Evolutionary conservation across 495 filamentous ascomycete genomes (phyloP).

Genomic region (Penicillium canescens): DNA sequence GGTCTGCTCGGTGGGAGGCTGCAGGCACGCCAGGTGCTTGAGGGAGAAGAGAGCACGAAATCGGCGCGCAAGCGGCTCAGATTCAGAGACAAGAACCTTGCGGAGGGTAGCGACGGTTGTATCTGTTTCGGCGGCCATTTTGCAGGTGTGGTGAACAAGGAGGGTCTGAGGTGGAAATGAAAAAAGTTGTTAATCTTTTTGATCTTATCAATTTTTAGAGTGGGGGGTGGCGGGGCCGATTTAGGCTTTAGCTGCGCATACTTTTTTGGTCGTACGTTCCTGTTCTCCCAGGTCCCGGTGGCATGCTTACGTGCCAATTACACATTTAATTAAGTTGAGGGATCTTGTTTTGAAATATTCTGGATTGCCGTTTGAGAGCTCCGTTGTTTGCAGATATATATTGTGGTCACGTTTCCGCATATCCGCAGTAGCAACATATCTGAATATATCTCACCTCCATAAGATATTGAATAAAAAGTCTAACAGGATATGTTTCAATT

Average conservation of each 20-base stretch:
- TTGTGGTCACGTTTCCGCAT: too few species aligned
- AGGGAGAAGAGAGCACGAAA: slow-evolving; percentile 98
- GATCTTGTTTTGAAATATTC: too few species aligned
- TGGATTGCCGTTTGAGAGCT: too few species aligned
- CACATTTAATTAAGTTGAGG: too few species aligned
- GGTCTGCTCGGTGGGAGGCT: slow-evolving; percentile 61
- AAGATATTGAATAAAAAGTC: too few species aligned
- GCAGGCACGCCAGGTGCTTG: slow-evolving; percentile 80
- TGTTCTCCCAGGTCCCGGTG: neutral
- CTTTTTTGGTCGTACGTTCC: slow-evolving; percentile 5
- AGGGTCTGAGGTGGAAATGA: slow-evolving; percentile 4
- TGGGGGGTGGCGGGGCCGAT: slow-evolving; percentile 29
- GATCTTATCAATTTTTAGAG: slow-evolving; percentile 35
- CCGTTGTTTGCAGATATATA: too few species aligned
- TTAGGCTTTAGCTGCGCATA: slow-evolving; percentile 1
- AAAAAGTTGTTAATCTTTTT: slow-evolving; percentile 23
- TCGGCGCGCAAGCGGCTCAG: slow-evolving; percentile 77
- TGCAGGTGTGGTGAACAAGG: neutral
- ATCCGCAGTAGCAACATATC: too few species aligned
- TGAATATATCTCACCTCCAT: too few species aligned
- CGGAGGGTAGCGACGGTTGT: slow-evolving; percentile 61
- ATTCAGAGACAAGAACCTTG: slow-evolving; percentile 74
- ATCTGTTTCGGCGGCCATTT: slow-evolving; percentile 23
- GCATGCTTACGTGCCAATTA: too few species aligned
- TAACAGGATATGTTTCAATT: too few species aligned